These are phyloP conservation scores for Ascochyta rabiei DNA, from an alignment of 2,329 filamentous ascomycete species.

Conservation along the genomic window DNA sequence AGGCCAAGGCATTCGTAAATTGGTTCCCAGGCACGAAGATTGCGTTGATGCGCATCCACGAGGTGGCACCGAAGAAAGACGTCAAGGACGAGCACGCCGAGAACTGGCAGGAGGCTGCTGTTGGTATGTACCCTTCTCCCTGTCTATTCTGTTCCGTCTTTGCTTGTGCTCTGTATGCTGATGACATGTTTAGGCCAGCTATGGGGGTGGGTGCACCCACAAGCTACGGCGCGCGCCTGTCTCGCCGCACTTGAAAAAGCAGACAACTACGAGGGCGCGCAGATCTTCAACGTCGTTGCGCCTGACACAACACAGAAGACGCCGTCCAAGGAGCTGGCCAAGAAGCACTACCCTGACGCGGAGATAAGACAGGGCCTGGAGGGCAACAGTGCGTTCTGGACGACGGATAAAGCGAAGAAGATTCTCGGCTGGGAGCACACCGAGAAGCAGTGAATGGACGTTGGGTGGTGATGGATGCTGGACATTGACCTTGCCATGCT, in stretches of 20 bases:
- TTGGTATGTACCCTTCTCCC: constrained; percentile 21
- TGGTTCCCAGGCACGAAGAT: constrained; percentile 50
- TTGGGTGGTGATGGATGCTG: neutral
- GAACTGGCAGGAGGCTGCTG: constrained; percentile 43
- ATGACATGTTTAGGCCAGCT: constrained; percentile 26
- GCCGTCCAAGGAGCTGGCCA: constrained; percentile 26
- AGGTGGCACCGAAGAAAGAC: constrained; percentile 39
- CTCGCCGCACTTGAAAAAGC: constrained; percentile 41
- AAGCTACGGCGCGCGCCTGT: constrained; percentile 46
- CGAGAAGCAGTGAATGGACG: constrained; percentile 22
- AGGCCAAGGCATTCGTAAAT: constrained; percentile 42
- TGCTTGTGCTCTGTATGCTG: neutral
- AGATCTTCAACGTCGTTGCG: constrained; percentile 47
- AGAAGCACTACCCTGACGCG: constrained; percentile 33
- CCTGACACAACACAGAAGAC: constrained; percentile 37
- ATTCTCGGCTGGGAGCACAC: constrained; percentile 33
- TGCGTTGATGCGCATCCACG: constrained; percentile 48
- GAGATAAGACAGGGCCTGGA: constrained; percentile 27
- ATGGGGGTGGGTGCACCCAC: constrained; percentile 47
- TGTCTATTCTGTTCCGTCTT: too few species aligned
- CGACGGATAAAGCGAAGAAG: constrained; percentile 29
- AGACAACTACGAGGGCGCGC: constrained; percentile 39
- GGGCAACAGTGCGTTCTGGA: constrained; percentile 32
- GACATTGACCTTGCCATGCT: too few species aligned
- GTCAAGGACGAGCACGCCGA: constrained; percentile 43